These are phyloP conservation scores for Yamadazyma conglobata DNA, from an alignment of 1,139 yeast species.

Conservation along the genomic window DNA sequence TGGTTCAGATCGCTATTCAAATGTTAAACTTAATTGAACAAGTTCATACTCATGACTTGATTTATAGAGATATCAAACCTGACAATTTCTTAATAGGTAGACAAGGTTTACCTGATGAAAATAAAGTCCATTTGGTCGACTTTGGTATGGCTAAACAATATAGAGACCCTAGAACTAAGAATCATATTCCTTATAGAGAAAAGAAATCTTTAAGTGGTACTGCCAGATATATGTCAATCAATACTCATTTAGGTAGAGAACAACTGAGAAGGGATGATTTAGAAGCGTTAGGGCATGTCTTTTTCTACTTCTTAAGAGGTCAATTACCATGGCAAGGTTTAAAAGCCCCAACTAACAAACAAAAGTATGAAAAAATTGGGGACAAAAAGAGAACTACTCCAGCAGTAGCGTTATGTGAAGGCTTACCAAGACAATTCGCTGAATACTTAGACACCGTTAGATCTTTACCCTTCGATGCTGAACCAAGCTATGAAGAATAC, in stretches of 20 bases:
- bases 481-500: constrained; percentile 89
- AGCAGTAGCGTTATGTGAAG: constrained; percentile 72
- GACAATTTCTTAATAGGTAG: constrained; percentile 88
- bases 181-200: constrained; percentile 95
- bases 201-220: constrained; percentile 93
- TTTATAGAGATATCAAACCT: constrained; percentile 93
- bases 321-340: constrained; percentile 98
- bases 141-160: constrained; percentile 99
- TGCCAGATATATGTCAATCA: constrained; percentile 95
- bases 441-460: constrained; percentile 83
- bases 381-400: constrained; percentile 88
- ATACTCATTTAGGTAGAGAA: constrained; percentile 95
- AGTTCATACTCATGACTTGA: constrained; percentile 85
- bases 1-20: constrained; percentile 86
- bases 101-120: constrained; percentile 50
- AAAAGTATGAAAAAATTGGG: constrained; percentile 94
- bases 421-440: constrained; percentile 83
- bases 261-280: constrained; percentile 94
- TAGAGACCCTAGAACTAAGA: constrained; percentile 91
- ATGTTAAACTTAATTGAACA: constrained; percentile 85
- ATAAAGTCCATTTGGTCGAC: constrained; percentile 66
- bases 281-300: constrained; percentile 93
- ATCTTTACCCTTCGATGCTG: constrained; percentile 82
- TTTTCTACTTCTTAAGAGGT: constrained; percentile 89
- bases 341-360: constrained; percentile 96